phyloP scores from a whole-genome alignment of 495 filamentous ascomycete species.

The Elasticomyces elasticus region DNA sequence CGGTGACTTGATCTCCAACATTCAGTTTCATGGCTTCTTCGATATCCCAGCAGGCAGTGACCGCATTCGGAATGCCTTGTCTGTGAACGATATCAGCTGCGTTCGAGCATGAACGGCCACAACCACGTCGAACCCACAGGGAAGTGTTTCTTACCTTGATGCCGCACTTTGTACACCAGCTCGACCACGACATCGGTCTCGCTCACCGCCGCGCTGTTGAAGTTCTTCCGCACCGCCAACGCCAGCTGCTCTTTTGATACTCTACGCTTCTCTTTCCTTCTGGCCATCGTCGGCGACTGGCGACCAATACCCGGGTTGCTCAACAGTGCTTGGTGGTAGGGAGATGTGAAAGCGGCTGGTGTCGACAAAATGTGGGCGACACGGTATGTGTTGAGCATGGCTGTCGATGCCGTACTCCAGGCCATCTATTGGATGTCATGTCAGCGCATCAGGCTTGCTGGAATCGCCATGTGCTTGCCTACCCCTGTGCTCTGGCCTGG shows the following conservation, averaged over 20 bases:
- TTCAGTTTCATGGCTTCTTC: conserved; percentile 20
- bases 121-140: background rate
- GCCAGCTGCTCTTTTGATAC: conserved; percentile 71
- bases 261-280: conserved; percentile 49
- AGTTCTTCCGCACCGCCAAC: conserved; percentile 76
- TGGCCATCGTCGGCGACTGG: conserved; percentile 62
- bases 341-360: conserved; percentile 60
- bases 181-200: conserved; percentile 84
- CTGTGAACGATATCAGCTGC: conserved; percentile 20
- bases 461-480: background rate
- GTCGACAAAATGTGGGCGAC: conserved; percentile 60
- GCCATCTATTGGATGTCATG: conserved; percentile 46
- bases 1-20: too few relatives aligned
- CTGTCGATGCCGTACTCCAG: conserved; percentile 63
- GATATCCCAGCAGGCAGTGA: conserved; percentile 30
- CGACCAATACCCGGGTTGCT: conserved; percentile 60
- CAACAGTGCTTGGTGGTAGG: conserved; percentile 62
- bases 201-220: conserved; percentile 71
- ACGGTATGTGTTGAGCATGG: conserved; percentile 70
- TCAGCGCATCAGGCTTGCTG: background rate
- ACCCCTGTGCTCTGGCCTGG: conserved; percentile 24
- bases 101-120: background rate
- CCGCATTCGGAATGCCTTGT: conserved; percentile 39
- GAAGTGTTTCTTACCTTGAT: conserved; percentile 39
- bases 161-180: conserved; percentile 71